Percentiles rank a stretch among this genome's conserved stretches.
These are phyloP conservation scores for Pyrenochaeta sp. DNA, from an alignment of 2,329 filamentous ascomycete genomes.

Conservation along the genomic window DNA sequence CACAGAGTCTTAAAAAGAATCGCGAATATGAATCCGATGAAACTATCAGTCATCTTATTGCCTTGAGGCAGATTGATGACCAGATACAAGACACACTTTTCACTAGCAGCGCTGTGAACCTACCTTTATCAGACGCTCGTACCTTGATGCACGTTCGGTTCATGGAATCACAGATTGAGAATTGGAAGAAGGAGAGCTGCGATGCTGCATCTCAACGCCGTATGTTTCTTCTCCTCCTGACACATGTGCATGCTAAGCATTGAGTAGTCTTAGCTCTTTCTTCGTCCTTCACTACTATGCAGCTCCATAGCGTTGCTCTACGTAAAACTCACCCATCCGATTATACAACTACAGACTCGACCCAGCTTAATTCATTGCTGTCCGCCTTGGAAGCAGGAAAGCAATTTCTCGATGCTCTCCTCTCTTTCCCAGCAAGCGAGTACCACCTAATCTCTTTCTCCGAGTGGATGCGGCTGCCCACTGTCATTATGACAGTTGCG, in stretches of 20 bases:
- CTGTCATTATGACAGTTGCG: slow-evolving; percentile 37
- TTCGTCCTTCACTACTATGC: slow-evolving; percentile 35
- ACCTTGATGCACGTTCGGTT: slow-evolving; percentile 39
- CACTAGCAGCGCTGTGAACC: slow-evolving; percentile 22
- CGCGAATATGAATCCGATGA: slow-evolving; percentile 37
- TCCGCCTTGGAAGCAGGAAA: slow-evolving; percentile 66
- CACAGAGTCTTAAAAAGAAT: slow-evolving; percentile 21
- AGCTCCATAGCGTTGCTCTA: slow-evolving; percentile 36
- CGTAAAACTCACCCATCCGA: slow-evolving; percentile 16
- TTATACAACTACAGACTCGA: slow-evolving; percentile 8
- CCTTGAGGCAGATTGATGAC: slow-evolving; percentile 41
- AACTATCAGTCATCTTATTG: slow-evolving; percentile 30
- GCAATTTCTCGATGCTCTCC: slow-evolving; percentile 72
- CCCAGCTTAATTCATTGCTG: slow-evolving; percentile 33
- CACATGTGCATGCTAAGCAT: too few relatives aligned
- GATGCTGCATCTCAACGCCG: slow-evolving; percentile 24
- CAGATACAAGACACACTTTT: slow-evolving; percentile 41
- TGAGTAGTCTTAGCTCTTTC: slow-evolving; percentile 36
- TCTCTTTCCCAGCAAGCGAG: slow-evolving; percentile 70
- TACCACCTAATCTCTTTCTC: slow-evolving; percentile 42
- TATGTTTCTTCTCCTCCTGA: slow-evolving; percentile 17
- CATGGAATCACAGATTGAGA: slow-evolving; percentile 34
- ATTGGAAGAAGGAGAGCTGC: slow-evolving; percentile 27
- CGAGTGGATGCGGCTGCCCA: slow-evolving; percentile 44
- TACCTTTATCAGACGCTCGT: slow-evolving; percentile 35